Base-by-base conservation (phyloP, 192 early-diverging fungal species). In the Mortierella antarctica region DNA sequence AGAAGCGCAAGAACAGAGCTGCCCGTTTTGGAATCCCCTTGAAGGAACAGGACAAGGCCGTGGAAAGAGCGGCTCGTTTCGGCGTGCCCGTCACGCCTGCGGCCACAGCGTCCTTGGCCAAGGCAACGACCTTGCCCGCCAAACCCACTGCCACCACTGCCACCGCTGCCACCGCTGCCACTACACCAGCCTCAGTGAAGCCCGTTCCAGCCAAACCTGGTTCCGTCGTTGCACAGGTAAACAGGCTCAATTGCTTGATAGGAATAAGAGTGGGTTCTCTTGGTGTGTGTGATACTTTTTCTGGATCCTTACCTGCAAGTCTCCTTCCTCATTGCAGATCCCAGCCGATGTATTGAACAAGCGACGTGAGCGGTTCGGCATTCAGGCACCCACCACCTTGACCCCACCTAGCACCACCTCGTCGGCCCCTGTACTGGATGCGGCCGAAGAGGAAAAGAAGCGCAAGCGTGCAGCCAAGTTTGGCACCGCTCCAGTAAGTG, bases 381-480 rank as follows among this genome's bases (percentile, higher is more conserved):
- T 82, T 15, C 65, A 74, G 23, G 63, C 67, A 4, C 73, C 73
- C 48, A 60, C 44, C 4, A 41, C 49, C 13, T 44, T 55, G 5
- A 23, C 49, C 55, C 11, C 53, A 9, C 21, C 47, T 18, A 39
- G 21, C 45, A 73, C 72, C 42, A 65, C 31, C 31, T 31, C 46
- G 48, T 23, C 51, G 5, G 5, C 13, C 1, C 8, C 50, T 42
- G 62, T 46, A 14, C 39, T 84, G 18, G 73, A 73, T 57, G 61
- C 83, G 39, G 86, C 74, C 7, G 88, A 91, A 60, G 89, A 92
- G 70, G 91, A 91, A 66, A 91, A 89, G 83, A 89, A 89, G 71
- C 78, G 88, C 79, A 91, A 92, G 62, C 85, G 91, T 18, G 86
- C 87, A 21, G 88, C 86, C 40, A 78, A 87, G 60, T 92, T 92